Conservation (phyloP, 345 rosid genomes). For the Citrus inodora region DNA sequence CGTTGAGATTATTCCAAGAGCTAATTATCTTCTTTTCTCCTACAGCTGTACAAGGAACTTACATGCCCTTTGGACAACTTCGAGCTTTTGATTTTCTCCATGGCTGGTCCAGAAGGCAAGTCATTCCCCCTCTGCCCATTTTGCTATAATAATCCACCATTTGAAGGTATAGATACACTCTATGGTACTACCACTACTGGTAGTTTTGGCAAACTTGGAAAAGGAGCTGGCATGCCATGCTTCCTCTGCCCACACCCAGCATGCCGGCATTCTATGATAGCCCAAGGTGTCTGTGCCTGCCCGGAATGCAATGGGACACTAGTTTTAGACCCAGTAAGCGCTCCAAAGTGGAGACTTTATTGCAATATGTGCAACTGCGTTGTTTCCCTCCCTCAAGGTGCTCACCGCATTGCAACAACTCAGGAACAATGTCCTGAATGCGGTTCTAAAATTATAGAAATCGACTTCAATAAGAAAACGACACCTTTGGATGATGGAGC, state of each 20-base stretch:
- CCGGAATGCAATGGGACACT: constrained; percentile 94
- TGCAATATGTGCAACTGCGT: constrained; percentile 95
- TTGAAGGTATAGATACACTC: constrained; percentile 73
- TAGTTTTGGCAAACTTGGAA: constrained; percentile 47
- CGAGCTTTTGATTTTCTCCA: constrained; percentile 84
- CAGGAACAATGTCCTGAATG: constrained; percentile 67
- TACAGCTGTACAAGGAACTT: constrained; percentile 91
- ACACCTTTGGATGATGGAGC: constrained; percentile 84
- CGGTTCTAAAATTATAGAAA: constrained; percentile 74
- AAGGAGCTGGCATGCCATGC: constrained; percentile 95
- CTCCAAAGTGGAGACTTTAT: constrained; percentile 92
- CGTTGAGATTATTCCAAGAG: background rate
- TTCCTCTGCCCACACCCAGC: constrained; percentile 90
- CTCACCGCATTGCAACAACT: constrained; percentile 78
- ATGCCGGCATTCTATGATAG: constrained; percentile 72
- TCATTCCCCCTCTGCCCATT: constrained; percentile 90
- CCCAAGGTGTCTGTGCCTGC: constrained; percentile 96
- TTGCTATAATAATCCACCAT: constrained; percentile 92
- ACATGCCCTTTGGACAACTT: constrained; percentile 91
- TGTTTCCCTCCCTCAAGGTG: constrained; percentile 87
- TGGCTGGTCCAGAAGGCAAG: constrained; percentile 93
- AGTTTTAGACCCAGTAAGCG: constrained; percentile 78
- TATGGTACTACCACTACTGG: constrained; percentile 44
- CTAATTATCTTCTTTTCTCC: constrained; percentile 3
- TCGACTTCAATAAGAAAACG: constrained; percentile 87